phyloP scores from a whole-genome alignment of 179 eudicot species.

The Silene coronaria region DNA sequence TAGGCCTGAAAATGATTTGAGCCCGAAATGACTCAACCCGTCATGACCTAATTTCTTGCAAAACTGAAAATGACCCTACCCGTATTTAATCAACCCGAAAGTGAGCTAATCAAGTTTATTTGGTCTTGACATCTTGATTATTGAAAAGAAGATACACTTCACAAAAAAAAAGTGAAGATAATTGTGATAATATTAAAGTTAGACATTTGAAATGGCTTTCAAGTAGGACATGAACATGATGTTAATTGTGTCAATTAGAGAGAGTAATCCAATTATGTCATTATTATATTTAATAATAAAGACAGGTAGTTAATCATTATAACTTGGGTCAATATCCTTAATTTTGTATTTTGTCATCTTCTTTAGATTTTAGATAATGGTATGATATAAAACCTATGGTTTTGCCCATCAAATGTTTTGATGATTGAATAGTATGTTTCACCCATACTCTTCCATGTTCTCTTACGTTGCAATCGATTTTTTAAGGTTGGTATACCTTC shows the following conservation, averaged over 20 bases:
- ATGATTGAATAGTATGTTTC: slow-evolving; percentile 10
- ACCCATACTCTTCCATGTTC: slow-evolving; percentile 15
- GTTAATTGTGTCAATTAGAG: slow-evolving; percentile 10
- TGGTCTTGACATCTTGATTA: not conserved
- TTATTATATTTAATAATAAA: slow-evolving; percentile 8
- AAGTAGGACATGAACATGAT: not conserved
- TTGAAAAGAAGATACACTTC: not conserved
- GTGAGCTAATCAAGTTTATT: too few species aligned
- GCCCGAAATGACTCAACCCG: not conserved
- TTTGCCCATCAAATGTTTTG: slow-evolving; percentile 8
- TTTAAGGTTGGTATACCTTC: not conserved
- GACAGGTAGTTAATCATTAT: slow-evolving; percentile 21
- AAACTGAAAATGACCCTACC: too few species aligned
- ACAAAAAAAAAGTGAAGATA: not conserved
- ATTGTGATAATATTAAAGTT: not conserved
- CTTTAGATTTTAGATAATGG: slow-evolving; percentile 10
- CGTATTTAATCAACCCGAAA: too few species aligned
- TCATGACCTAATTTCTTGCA: too few species aligned
- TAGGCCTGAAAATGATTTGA: not conserved
- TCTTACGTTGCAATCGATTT: not conserved
- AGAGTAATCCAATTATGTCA: not conserved
- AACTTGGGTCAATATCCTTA: slow-evolving; percentile 18
- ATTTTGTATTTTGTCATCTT: slow-evolving; percentile 19
- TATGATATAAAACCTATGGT: not conserved
- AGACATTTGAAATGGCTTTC: not conserved